Percentiles rank a stretch among this genome's conserved stretches.
Conservation (phyloP, 768 basidiomycete genomes). For the Leccinum subgranulosum region DNA sequence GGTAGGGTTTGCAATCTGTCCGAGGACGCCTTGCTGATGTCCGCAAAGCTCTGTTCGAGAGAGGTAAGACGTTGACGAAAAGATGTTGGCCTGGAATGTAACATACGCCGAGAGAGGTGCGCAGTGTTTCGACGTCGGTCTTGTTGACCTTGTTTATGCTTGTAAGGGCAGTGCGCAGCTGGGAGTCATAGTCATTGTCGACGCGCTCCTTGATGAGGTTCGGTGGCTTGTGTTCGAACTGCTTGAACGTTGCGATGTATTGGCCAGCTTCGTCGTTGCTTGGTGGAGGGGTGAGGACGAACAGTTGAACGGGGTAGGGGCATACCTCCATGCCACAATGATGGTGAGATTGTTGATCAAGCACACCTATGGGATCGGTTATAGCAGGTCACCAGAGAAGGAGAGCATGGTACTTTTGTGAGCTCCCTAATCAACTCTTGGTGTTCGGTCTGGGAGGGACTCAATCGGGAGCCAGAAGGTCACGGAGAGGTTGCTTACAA, state of each 20-base stretch:
- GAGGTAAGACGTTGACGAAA: constrained; percentile 1
- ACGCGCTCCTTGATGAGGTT: constrained; percentile 92
- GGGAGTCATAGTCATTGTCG: constrained; percentile 83
- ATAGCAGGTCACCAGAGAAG: constrained; percentile 2
- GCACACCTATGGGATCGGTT: constrained; percentile 51
- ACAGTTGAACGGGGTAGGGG: constrained; percentile 19
- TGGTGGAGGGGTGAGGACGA: background rate
- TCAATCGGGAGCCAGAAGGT: background rate
- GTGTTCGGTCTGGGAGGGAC: constrained; percentile 71
- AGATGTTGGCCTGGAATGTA: background rate
- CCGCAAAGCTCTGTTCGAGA: constrained; percentile 71
- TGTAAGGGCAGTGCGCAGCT: constrained; percentile 80
- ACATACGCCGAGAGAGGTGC: constrained; percentile 87
- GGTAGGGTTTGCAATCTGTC: constrained; percentile 81
- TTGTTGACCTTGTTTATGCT: constrained; percentile 93
- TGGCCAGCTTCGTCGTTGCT: constrained; percentile 91
- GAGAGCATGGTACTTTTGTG: constrained; percentile 59
- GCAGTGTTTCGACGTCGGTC: constrained; percentile 92
- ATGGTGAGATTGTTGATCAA: constrained; percentile 92
- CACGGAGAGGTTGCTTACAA: constrained; percentile 53
- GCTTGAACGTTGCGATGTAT: constrained; percentile 89
- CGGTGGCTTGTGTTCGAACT: constrained; percentile 91
- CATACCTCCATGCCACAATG: constrained; percentile 86
- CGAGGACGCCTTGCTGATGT: constrained; percentile 68
- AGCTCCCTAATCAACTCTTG: constrained; percentile 89